Conservation (phyloP, 2,329 filamentous ascomycete genomes). For the Aspergillus carbonarius region DNA sequence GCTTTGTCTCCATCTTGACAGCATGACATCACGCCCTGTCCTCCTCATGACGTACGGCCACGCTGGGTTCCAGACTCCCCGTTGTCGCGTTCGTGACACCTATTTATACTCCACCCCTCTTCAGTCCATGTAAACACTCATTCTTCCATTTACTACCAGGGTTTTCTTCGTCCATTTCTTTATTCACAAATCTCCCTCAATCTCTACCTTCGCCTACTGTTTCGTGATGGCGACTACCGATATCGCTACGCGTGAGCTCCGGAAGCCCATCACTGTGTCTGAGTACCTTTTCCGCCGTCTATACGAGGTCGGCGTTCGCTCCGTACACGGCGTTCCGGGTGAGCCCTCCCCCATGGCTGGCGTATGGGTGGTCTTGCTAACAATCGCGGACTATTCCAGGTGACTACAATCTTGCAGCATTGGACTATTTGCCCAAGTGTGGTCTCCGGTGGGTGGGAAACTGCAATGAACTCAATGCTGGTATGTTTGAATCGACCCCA, state of each 20-base stretch:
- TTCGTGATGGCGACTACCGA: constrained; percentile 36
- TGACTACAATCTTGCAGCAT: constrained; percentile 67
- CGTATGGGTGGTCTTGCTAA: background rate
- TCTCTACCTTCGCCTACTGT: background rate
- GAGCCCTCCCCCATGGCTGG: constrained; percentile 35
- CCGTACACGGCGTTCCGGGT: constrained; percentile 54
- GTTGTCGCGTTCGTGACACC: background rate
- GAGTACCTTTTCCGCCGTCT: constrained; percentile 54
- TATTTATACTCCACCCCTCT: constrained; percentile 9
- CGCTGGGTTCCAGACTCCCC: background rate
- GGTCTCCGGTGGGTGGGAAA: constrained; percentile 61
- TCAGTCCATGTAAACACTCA: background rate
- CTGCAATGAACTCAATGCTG: constrained; percentile 61
- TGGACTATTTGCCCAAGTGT: constrained; percentile 58
- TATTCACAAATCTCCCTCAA: background rate
- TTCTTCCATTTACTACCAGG: background rate
- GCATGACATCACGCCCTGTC: constrained; percentile 23
- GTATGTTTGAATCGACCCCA: constrained; percentile 30
- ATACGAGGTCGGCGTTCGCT: constrained; percentile 49
- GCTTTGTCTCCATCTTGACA: background rate
- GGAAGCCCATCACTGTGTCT: constrained; percentile 45
- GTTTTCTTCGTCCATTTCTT: background rate
- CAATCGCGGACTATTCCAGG: constrained; percentile 21
- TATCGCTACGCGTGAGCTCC: constrained; percentile 46
- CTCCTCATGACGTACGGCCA: constrained; percentile 21